phyloP scores from a whole-genome alignment of 306 rosid genomes.

The Casuarina cunninghamiana region DNA sequence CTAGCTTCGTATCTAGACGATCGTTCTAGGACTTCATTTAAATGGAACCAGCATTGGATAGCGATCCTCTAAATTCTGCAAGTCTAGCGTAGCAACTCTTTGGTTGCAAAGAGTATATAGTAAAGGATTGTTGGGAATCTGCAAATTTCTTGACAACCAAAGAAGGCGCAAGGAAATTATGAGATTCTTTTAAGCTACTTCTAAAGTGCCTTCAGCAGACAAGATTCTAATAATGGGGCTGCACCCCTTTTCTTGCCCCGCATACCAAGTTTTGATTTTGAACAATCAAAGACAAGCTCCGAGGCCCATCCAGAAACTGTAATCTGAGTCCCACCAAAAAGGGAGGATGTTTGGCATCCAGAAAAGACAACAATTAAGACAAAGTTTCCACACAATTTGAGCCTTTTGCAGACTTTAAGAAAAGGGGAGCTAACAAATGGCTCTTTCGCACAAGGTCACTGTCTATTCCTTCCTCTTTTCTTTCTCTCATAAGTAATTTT shows the following conservation, averaged over 20 bases:
- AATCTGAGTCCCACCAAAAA: constrained; percentile 46
- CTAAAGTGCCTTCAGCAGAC: constrained; percentile 9
- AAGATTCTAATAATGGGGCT: not conserved
- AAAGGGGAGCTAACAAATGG: constrained; percentile 44
- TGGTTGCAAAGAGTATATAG: not conserved
- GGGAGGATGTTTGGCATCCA: constrained; percentile 55
- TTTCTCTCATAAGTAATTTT: constrained; percentile 11
- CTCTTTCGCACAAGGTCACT: constrained; percentile 54
- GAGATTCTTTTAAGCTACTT: not conserved
- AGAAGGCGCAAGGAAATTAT: not conserved
- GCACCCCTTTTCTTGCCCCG: constrained; percentile 22
- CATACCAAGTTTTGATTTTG: constrained; percentile 21
- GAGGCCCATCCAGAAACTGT: constrained; percentile 28
- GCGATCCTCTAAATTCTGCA: not conserved
- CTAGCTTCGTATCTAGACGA: not conserved
- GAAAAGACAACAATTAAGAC: constrained; percentile 85
- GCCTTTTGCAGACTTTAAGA: constrained; percentile 82
- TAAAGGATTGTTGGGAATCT: not conserved
- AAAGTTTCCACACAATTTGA: constrained; percentile 72
- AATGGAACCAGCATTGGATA: not conserved
- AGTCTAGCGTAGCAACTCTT: not conserved
- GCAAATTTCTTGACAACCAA: not conserved
- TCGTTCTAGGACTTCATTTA: not conserved
- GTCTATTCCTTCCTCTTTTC: constrained; percentile 32
- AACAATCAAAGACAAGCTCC: constrained; percentile 13